Evolutionary conservation across 371 early-diverging fungal species (phyloP), one percentile per base, ranked within the genome.

Genomic region (Dinochytrium kinnereticum): DNA sequence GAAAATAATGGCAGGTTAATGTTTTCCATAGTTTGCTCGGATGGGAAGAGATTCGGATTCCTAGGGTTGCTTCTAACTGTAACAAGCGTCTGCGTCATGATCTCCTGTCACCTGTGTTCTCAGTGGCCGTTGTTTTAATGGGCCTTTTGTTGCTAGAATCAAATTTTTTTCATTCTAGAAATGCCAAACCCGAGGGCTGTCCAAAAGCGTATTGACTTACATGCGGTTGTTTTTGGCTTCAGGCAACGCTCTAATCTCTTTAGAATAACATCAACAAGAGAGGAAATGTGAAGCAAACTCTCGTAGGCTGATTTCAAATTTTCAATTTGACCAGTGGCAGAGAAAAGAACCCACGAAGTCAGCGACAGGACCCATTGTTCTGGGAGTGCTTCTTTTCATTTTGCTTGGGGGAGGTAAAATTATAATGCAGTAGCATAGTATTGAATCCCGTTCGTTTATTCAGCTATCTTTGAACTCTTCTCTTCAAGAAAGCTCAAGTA

Each of bases 181-280:
- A n/a, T n/a, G n/a, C 61, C 61, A 17, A 61, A 34, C 36, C 61
- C 61, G 34, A 10, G 13, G 36, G 30, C 61, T 31, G 61, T 61
- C 24, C 31, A 36, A 37, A 61, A 61, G 30, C 30, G 36, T 5
- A 61, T 33, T 34, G 61, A 61, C 36, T 7, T 61, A 10, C 36
- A 61, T 24, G 36, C 36, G 24, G 24, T 17, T 37, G 10, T 10
- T 21, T 10, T 13, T 2, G 37, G 3, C 13, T 33, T 61, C 34
- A 13, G 3, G 10, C 24, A 28, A 10, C 13, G 26, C 26, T 24
- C 34, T 37, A 33, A 61, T 36, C 10, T 15, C 30, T 33, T 17
- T 36, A 61, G 61, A 61, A 61, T 36, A 61, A 61, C 37, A 61
- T 61, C 61, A 61, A 61, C 34, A 61, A 61, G 24, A 61, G 61